Evolutionary conservation across 495 filamentous ascomycete genomes (phyloP).

Genomic region (Aspergillus funiculosus): DNA sequence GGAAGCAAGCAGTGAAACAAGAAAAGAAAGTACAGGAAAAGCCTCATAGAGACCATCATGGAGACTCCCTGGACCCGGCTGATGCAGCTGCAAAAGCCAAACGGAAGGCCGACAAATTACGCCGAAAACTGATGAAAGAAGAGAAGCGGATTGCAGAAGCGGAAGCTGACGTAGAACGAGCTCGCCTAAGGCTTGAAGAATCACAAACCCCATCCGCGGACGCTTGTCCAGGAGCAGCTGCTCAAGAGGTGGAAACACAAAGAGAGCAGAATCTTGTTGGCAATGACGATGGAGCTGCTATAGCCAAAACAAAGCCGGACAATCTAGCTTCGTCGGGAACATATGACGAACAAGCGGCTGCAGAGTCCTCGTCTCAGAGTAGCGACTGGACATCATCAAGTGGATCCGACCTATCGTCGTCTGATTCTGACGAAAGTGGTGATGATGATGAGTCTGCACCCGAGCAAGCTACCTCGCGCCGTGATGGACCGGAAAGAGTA

Average conservation of each 20-base stretch:
- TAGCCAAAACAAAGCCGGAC: not conserved
- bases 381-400: conserved; percentile 38
- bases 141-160: conserved; percentile 45
- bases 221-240: not conserved
- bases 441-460: conserved; percentile 39
- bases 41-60: conserved; percentile 26
- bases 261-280: too few relatives aligned
- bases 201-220: conserved; percentile 17
- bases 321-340: not conserved
- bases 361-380: conserved; percentile 15
- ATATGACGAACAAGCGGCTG: conserved; percentile 17
- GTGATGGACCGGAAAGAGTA: conserved; percentile 38
- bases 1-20: conserved; percentile 28
- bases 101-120: conserved; percentile 46
- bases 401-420: conserved; percentile 29
- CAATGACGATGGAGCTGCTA: not conserved
- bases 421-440: conserved; percentile 32
- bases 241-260: not conserved
- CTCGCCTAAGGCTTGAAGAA: conserved; percentile 34
- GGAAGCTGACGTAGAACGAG: conserved; percentile 42
- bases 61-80: conserved; percentile 22
- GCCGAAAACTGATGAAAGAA: conserved; percentile 41
- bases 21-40: conserved; percentile 25
- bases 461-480: conserved; percentile 38
- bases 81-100: conserved; percentile 40